phyloP scores from a whole-genome alignment of 768 basidiomycete species.

The Rhodotorula kratochvilovae region DNA sequence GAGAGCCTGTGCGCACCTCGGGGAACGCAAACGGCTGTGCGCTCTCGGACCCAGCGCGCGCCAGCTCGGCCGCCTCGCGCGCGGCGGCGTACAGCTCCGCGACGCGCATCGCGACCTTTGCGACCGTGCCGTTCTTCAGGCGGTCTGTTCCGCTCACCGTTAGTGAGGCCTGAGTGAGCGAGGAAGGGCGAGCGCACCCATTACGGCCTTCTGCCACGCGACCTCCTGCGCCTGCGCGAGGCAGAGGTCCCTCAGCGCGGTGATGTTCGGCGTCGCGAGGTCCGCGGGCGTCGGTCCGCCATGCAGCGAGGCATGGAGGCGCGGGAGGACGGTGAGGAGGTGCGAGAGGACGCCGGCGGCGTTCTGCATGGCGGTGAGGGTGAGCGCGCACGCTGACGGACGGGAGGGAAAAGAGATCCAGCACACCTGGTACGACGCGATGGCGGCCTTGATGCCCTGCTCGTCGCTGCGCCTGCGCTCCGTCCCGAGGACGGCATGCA shows the following conservation, averaged over 20 bases:
- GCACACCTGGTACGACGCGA: constrained; percentile 58
- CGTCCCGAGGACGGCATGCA: constrained; percentile 75
- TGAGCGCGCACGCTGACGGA: not conserved
- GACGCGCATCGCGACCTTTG: constrained; percentile 71
- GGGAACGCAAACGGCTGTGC: not conserved
- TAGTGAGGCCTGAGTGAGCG: no score
- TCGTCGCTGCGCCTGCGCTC: constrained; percentile 62
- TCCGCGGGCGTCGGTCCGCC: constrained; percentile 61
- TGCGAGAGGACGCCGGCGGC: constrained; percentile 70
- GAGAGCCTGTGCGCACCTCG: not conserved
- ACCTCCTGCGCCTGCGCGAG: constrained; percentile 95
- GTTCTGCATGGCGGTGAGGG: constrained; percentile 50
- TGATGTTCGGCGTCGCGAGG: constrained; percentile 60
- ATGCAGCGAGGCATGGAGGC: constrained; percentile 46
- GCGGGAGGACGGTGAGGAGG: constrained; percentile 56
- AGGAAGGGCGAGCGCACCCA: constrained; percentile 55
- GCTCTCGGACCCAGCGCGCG: not conserved
- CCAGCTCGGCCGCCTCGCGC: constrained; percentile 6
- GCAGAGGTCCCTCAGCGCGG: constrained; percentile 68
- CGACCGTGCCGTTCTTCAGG: constrained; percentile 75
- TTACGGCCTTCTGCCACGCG: constrained; percentile 85
- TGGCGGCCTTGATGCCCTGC: constrained; percentile 81
- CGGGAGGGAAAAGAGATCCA: not conserved
- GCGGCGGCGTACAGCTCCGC: constrained; percentile 64
- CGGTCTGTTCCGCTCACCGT: constrained; percentile 51